phyloP scores from a whole-genome alignment of 805 yeast species.

The Nakazawaea wickerhamii region DNA sequence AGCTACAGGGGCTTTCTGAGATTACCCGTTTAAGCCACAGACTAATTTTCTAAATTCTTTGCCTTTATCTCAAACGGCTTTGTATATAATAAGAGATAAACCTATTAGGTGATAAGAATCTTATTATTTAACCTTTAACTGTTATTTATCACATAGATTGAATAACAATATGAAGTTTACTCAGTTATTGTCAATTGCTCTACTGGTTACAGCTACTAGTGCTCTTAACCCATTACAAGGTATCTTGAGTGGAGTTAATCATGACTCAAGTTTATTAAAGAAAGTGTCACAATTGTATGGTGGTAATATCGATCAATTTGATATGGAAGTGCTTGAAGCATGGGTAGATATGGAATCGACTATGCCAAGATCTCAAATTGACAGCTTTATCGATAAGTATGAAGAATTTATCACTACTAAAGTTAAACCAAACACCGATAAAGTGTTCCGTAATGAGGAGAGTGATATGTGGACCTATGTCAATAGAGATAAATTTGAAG shows the following conservation, averaged over 20 bases:
- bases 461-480: constrained; percentile 7
- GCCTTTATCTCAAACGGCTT: constrained; percentile 4
- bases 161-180: not conserved
- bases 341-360: constrained; percentile 30
- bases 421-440: not conserved
- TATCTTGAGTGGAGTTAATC: not conserved
- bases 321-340: constrained; percentile 22
- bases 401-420: not conserved
- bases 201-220: not conserved
- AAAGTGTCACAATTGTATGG: constrained; percentile 8
- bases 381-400: constrained; percentile 11
- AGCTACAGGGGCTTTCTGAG: not conserved
- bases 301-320: constrained; percentile 19
- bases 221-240: constrained; percentile 7
- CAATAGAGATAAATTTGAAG: constrained; percentile 25
- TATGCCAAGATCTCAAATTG: constrained; percentile 12
- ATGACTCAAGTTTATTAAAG: constrained; percentile 2
- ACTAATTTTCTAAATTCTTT: too few species aligned
- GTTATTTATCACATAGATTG: not conserved
- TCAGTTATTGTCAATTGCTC: not conserved
- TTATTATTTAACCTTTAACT: not conserved
- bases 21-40: too few species aligned
- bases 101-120: too few species aligned
- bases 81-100: not conserved
- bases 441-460: constrained; percentile 1